Base-by-base conservation (phyloP, 2,329 filamentous ascomycete species). In the Phyllosticta paracitricarpa region DNA sequence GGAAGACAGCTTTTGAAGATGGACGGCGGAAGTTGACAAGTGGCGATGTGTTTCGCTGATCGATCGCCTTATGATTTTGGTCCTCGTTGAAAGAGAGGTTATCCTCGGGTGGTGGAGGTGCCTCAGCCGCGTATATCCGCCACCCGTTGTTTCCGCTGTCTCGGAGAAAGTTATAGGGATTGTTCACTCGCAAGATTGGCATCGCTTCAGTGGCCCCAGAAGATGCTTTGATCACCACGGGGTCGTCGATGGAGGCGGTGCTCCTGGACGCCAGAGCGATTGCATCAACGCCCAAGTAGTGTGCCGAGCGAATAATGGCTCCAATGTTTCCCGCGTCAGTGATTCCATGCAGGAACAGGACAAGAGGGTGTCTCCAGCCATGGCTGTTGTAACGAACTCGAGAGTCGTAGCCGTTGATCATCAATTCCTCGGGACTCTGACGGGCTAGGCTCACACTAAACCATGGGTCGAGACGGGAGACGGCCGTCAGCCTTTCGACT, bases 221-320 rank as follows among this genome's bases (percentile, higher is more conserved):
- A 0, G 92, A 91, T 0, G 93, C 89, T 73, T 97, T 97, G 63
- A 96, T 81, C 0, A 89, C 86, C 8, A 92, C 83, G n/a, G 40
- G 40, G 0, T 91, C 82, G 7, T 87, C 89, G 63, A 97, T 78
- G 0, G 85, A 82, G 0, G 92, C 89, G 17, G 88, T 85, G 9
- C 75, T 87, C 63, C 84, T 83, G 30, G 82, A 85, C 2, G 90
- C 89, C 60, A 96, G 85, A 2, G 85, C 85, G 22, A 99, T 83
- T 4, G 89, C 92, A 61, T 92, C 89, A 5, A 90, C 87, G 24
- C 93, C 93, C n/a, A 97, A 83, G 73, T 94, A 97, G 69, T 90
- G 88, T 2, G 91, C 91, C 5, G 90, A 90, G 40, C 94, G 88
- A 53, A 97, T 81, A 63, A 97, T 93, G 24, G 87, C 91, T 52